Evolutionary conservation across 148 eudicot species (phyloP), one percentile per base, ranked within the genome.

Genomic region (Silene uniflora): DNA sequence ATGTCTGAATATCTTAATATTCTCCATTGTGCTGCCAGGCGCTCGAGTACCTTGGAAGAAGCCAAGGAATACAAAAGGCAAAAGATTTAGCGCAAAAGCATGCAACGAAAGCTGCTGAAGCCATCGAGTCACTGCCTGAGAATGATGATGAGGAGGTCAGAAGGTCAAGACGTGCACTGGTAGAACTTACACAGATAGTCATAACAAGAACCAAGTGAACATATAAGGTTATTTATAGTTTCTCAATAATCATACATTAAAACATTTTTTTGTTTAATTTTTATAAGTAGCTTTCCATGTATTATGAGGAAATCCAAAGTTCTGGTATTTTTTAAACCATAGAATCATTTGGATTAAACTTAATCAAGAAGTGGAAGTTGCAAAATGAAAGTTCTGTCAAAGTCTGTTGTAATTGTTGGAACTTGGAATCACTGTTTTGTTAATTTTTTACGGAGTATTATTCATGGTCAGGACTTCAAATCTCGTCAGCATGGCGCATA

Each of bases 131-230:
- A 56, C 80, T 95, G 22, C 97, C 97, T 0, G 86, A 86, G 73
- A 92, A 72, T 29, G 83, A 90, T 35, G 89, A 90, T 32, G 96
- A 88, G 79, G 89, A 92, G 75, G 96, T 92, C 69, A 84, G 46
- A 78, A 89, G 80, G 73, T 88, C 96, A 75, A 90, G 96, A 75
- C 90, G 97, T 18, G 98, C 98, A 25, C 96, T 94, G 7, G 69
- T 92, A 68, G 97, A 90, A 77, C 84, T 94, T 56, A 94, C 97
- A 2, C 89, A 92, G 9, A 84, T 82, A 77, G 97, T 95, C 74
- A 87, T 90, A 69, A 87, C 89, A n/a, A 90, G 97, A 87, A 86
- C 89, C 6, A 95, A 95, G 80, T 95, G 84, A 85, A 62, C 54
- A 19, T 23, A 69, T 23, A 69, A 14, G 75, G 42, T 69, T 46